Evolutionary conservation across 2,329 filamentous ascomycete genomes (phyloP), one percentile per base, ranked within the genome.

Genomic region (Parascedosporium putredinis): DNA sequence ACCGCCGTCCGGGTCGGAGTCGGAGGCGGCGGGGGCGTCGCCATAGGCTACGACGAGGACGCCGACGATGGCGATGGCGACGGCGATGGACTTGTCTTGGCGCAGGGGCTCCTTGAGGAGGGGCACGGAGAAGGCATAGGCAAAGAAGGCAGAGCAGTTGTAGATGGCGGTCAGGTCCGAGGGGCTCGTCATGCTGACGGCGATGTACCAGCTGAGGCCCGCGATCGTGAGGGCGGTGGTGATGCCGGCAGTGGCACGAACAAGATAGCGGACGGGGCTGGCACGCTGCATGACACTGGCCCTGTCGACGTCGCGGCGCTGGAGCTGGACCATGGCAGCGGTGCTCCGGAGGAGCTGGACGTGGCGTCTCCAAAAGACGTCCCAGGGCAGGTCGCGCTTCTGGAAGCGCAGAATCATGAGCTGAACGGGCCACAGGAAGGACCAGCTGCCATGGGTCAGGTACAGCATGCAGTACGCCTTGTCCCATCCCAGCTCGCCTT

Each of bases 381-480:
- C 65, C 88, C 89, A 97, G 0, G 89, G 83, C 59, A 86, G 73
- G 54, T 83, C 78, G 59, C 83, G 81, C 66, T 88, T 88, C 63
- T 89, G 86, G 12, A 93, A 55, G 50, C 91, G 83, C 54, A 97
- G 73, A 47, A 95, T 76, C 22, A 86, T 66, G 31, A 98, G 78
- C 66, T 95, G 89, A 9, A 78, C 69, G 0, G 90, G 91, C 88
- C 89, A 98, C 22, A 98, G 75, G 45, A 97, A 68, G 8, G 83
- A 66, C 93, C 93, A 98, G 2, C 89, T 95, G 50, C 91, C 86
- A 69, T 98, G 93, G 9, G 93, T 98, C 56, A 98, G 75, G 68
- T 95, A 96, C 75, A 98, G 80, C 93, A 98, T 98, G 73, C 88
- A 95, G 71, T 96, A 98, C n/a, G 93, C 88, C 72, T 98, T 98